Conservation (phyloP, 371 early-diverging fungal genomes). For the Rhizopus stolonifer region DNA sequence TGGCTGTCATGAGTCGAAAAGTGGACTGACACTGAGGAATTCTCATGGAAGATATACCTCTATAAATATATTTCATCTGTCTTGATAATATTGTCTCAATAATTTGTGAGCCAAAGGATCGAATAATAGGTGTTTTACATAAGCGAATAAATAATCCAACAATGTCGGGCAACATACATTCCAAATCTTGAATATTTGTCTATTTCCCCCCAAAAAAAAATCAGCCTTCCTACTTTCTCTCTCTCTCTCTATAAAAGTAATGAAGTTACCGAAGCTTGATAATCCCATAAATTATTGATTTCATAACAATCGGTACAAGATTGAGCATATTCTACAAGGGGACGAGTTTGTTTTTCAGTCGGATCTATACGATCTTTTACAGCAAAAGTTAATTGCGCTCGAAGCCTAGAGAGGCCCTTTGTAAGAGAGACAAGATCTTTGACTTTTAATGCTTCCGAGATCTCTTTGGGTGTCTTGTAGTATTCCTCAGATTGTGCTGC, state of each 20-base stretch:
- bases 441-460: conserved; percentile 27
- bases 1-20: conserved; percentile 36
- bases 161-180: conserved; percentile 44
- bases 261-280: conserved; percentile 36
- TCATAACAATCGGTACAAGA: conserved; percentile 34
- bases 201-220: conserved; percentile 4
- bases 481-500: conserved; percentile 20
- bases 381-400: conserved; percentile 34
- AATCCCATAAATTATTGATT: conserved; percentile 46
- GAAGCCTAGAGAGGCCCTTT: conserved; percentile 26
- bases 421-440: conserved; percentile 23
- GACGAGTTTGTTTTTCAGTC: conserved; percentile 37
- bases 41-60: conserved; percentile 76
- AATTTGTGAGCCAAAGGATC: conserved; percentile 43
- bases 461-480: conserved; percentile 28
- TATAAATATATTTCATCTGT: conserved; percentile 83
- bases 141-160: conserved; percentile 42
- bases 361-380: conserved; percentile 43
- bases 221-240: neutral
- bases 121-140: conserved; percentile 46
- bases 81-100: conserved; percentile 33
- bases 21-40: conserved; percentile 43
- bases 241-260: neutral
- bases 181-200: conserved; percentile 42
- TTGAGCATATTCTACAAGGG: conserved; percentile 50